Conservation (phyloP, 129 eudicot species). For the Centrapalus pauciflorus region DNA sequence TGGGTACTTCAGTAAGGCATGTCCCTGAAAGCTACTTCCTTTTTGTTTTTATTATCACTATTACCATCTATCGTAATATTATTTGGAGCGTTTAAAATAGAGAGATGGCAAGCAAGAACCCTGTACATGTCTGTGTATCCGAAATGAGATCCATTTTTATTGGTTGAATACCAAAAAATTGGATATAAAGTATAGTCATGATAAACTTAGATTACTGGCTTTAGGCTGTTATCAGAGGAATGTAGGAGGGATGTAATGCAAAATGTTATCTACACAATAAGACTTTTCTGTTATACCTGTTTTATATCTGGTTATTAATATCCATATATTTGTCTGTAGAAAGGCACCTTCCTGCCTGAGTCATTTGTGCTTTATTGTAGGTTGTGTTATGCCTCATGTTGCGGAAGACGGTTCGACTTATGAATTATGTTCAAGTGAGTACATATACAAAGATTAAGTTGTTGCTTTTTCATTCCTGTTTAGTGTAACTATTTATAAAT, state of each 20-base stretch:
- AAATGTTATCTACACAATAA: not conserved
- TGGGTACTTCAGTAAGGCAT: constrained; percentile 90
- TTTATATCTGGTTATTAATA: not conserved
- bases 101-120: not conserved
- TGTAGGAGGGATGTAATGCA: not conserved
- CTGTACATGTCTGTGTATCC: not conserved
- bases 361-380: constrained; percentile 24
- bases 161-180: not conserved
- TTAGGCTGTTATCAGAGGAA: not conserved
- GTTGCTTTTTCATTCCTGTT: constrained; percentile 8
- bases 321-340: not conserved
- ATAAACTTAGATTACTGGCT: not conserved
- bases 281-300: not conserved
- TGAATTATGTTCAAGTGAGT: constrained; percentile 85
- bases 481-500: not conserved
- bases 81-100: not conserved
- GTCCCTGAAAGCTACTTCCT: not conserved
- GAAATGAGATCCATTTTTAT: not conserved
- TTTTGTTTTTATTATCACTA: not conserved
- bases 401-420: constrained; percentile 74
- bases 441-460: not conserved
- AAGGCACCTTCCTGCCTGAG: not conserved
- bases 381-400: constrained; percentile 86
- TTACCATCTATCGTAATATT: not conserved
- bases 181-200: not conserved